Percentiles rank a stretch among this genome's conserved stretches.
Conservation (phyloP, 2,329 filamentous ascomycete genomes). For the Pleochaeta shiraiana region DNA sequence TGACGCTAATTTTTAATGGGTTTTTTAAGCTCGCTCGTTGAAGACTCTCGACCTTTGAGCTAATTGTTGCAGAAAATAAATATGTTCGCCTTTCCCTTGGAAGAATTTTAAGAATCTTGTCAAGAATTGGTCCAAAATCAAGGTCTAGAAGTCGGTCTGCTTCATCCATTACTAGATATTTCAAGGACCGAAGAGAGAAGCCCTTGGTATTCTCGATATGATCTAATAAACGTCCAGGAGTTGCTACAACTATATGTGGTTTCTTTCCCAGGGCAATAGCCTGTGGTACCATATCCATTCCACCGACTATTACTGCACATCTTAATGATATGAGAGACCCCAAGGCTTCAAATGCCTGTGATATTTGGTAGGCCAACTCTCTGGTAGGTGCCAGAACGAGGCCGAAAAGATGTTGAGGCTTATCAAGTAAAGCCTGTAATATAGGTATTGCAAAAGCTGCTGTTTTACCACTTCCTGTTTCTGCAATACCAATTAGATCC, state of each 20-base stretch:
- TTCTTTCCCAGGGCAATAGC: slow-evolving; percentile 85
- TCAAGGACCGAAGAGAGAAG: slow-evolving; percentile 61
- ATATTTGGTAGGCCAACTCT: slow-evolving; percentile 83
- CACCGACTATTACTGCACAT: slow-evolving; percentile 71
- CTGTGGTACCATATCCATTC: slow-evolving; percentile 90
- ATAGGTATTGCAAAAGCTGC: slow-evolving; percentile 89
- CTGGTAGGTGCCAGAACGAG: slow-evolving; percentile 82
- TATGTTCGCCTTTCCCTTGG: slow-evolving; percentile 60
- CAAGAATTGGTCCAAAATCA: slow-evolving; percentile 79
- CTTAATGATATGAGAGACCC: slow-evolving; percentile 75
- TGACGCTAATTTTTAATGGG: slow-evolving; percentile 65
- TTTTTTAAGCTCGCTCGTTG: slow-evolving; percentile 77
- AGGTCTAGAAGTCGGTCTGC: slow-evolving; percentile 82
- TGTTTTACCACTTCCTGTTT: slow-evolving; percentile 92
- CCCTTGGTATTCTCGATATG: slow-evolving; percentile 95
- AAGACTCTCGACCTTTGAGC: slow-evolving; percentile 75
- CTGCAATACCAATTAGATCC: slow-evolving; percentile 82
- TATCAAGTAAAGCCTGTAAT: slow-evolving; percentile 72
- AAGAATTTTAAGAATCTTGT: slow-evolving; percentile 81
- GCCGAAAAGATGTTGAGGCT: slow-evolving; percentile 69
- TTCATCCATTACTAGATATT: slow-evolving; percentile 89
- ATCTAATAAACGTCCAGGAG: slow-evolving; percentile 71
- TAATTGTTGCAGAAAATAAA: slow-evolving; percentile 90
- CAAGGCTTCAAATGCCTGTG: slow-evolving; percentile 67
- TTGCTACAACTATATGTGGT: slow-evolving; percentile 84